These are phyloP conservation scores for Termitomyces heimii DNA, from an alignment of 768 basidiomycete genomes.

Conservation along the genomic window DNA sequence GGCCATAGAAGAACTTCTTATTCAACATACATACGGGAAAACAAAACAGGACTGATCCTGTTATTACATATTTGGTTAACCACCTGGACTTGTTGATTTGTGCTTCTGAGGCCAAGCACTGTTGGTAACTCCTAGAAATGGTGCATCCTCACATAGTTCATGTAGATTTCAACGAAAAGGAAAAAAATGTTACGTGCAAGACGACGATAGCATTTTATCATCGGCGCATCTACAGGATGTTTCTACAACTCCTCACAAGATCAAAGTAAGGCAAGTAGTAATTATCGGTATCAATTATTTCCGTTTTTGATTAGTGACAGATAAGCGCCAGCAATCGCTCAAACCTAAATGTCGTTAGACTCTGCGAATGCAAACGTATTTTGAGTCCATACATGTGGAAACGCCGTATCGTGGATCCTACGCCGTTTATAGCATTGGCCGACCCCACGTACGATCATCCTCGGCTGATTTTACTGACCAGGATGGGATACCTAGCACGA, in stretches of 20 bases:
- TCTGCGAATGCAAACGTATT: background rate
- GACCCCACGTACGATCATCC: background rate
- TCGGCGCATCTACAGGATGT: too few species aligned
- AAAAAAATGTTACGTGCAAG: too few species aligned
- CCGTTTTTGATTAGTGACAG: too few species aligned
- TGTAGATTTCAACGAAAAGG: too few species aligned
- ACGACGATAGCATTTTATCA: too few species aligned
- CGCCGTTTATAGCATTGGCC: background rate
- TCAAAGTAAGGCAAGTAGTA: too few species aligned
- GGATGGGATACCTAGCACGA: too few species aligned
- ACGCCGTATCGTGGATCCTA: background rate
- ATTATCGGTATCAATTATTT: background rate
- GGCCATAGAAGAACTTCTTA: background rate
- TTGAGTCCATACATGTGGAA: background rate
- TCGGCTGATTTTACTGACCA: background rate
- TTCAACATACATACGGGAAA: background rate
- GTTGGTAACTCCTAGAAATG: too few species aligned
- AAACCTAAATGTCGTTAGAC: background rate
- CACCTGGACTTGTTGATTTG: background rate
- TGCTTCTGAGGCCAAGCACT: too few species aligned
- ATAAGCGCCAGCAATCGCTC: background rate
- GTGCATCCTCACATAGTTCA: too few species aligned
- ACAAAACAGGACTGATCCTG: background rate
- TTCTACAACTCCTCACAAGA: background rate
- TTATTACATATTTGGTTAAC: background rate